Base-by-base conservation (phyloP, 208 protist species). In the Perkinsela sp. region DNA sequence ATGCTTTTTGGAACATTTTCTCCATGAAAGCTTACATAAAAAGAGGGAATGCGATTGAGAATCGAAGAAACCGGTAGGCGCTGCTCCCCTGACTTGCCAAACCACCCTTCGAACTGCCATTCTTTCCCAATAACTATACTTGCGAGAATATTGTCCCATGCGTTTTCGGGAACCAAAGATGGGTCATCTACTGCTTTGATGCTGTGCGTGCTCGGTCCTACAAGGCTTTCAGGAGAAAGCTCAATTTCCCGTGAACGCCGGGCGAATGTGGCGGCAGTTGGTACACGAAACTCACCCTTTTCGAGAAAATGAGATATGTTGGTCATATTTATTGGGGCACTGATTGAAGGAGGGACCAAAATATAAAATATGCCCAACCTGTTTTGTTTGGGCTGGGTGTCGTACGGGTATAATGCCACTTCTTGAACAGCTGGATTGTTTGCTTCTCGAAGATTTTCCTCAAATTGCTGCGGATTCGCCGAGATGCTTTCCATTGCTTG, bases 331-430 rank as follows among this genome's bases (percentile, higher is more conserved):
- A 57, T 57, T 57, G 6, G 40, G 6, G 40, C 6, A 22, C 40
- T 57, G 40, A 57, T 22, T 22, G 40, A 6, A n/a, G 40, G 40
- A 57, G 40, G 40, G 22, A 57, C 40, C 6, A 57, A n/a, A 57
- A 57, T 57, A 57, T 57, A 57, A 22, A 57, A 68, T n/a, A 68
- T 68, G 13, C 22, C 22, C n/a, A n/a, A n/a, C n/a, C n/a, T n/a
- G n/a, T n/a, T n/a, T n/a, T n/a, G n/a, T n/a, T n/a, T n/a, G n/a
- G n/a, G n/a, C n/a, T n/a, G n/a, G n/a, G n/a, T n/a, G n/a, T n/a
- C n/a, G n/a, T n/a, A n/a, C n/a, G n/a, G n/a, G n/a, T n/a, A n/a
- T n/a, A n/a, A n/a, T n/a, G n/a, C n/a, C n/a, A n/a, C n/a, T n/a
- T n/a, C n/a, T n/a, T n/a, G n/a, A n/a, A n/a, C n/a, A n/a, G n/a